These are phyloP conservation scores for Trichoderma sp. DNA, from an alignment of 2,329 filamentous ascomycete genomes.

Conservation along the genomic window DNA sequence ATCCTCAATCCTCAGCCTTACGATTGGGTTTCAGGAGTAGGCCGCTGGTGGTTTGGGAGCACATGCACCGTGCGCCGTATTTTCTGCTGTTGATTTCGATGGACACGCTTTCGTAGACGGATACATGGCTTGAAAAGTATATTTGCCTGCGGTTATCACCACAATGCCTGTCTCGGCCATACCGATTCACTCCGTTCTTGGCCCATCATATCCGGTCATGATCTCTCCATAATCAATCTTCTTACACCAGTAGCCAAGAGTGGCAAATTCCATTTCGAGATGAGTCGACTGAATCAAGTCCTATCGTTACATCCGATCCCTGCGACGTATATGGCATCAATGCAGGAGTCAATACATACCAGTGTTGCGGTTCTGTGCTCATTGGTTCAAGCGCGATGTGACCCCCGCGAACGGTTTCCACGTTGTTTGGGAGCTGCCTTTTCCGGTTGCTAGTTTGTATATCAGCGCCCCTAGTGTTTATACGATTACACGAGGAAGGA, in stretches of 20 bases:
- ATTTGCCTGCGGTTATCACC: background rate
- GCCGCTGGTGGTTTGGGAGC: background rate
- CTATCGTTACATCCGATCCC: background rate
- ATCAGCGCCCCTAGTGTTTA: background rate
- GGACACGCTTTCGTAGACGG: background rate
- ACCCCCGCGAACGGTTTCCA: constrained; percentile 8
- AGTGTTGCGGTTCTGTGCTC: background rate
- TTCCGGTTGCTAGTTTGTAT: background rate
- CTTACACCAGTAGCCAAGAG: background rate
- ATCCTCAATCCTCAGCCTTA: background rate
- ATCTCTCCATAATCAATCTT: background rate
- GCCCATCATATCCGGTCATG: background rate
- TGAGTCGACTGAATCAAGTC: background rate
- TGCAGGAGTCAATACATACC: too few relatives aligned
- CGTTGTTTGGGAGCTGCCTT: constrained; percentile 4
- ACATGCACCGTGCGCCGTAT: background rate
- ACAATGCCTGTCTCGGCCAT: background rate
- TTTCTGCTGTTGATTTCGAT: background rate
- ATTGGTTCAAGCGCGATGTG: background rate
- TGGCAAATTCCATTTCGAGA: background rate
- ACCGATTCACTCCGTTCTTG: background rate
- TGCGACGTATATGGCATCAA: background rate
- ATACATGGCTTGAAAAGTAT: background rate
- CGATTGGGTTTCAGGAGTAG: background rate
- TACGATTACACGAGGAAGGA: background rate